Percentiles rank a stretch among this genome's conserved stretches.
These are phyloP conservation scores for Haematococcus lacustris DNA, from an alignment of 139 green algal species.

Conservation along the genomic window DNA sequence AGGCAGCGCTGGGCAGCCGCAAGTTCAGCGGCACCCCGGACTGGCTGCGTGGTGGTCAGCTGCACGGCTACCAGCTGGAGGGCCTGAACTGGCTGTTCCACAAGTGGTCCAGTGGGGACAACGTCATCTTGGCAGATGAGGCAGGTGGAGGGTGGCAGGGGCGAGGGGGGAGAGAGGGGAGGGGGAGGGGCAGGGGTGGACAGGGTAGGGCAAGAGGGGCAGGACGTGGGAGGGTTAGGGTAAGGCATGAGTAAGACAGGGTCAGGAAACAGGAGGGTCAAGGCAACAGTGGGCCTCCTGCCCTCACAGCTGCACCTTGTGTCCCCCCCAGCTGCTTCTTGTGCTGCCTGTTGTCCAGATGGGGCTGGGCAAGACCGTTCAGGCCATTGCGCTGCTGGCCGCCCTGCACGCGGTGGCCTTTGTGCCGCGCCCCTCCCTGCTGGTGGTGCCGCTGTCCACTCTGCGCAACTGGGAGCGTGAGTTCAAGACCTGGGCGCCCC, in stretches of 20 bases:
- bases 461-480: conserved; percentile 79
- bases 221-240: too few relatives aligned
- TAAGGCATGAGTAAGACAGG: too few relatives aligned
- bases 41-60: conserved; percentile 40
- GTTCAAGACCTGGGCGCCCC: conserved; percentile 66
- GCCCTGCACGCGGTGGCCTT: conserved; percentile 24
- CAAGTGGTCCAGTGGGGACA: conserved; percentile 35
- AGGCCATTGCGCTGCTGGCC: conserved; percentile 50
- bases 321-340: too few relatives aligned
- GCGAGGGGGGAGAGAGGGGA: too few relatives aligned
- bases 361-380: conserved; percentile 71
- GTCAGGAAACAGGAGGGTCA: too few relatives aligned
- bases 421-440: conserved; percentile 48
- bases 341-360: too few relatives aligned
- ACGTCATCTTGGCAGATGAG: conserved; percentile 78
- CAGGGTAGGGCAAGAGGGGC: too few relatives aligned
- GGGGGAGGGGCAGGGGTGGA: too few relatives aligned
- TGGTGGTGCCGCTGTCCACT: conserved; percentile 77
- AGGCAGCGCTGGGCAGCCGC: too few relatives aligned
- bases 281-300: neutral
- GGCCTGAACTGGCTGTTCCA: conserved; percentile 73
- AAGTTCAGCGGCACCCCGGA: conserved; percentile 35
- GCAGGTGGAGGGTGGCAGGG: too few relatives aligned
- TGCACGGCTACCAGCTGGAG: conserved; percentile 77
- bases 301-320: neutral